These are phyloP conservation scores for Extremus antarcticus DNA, from an alignment of 495 filamentous ascomycete species.

Conservation along the genomic window DNA sequence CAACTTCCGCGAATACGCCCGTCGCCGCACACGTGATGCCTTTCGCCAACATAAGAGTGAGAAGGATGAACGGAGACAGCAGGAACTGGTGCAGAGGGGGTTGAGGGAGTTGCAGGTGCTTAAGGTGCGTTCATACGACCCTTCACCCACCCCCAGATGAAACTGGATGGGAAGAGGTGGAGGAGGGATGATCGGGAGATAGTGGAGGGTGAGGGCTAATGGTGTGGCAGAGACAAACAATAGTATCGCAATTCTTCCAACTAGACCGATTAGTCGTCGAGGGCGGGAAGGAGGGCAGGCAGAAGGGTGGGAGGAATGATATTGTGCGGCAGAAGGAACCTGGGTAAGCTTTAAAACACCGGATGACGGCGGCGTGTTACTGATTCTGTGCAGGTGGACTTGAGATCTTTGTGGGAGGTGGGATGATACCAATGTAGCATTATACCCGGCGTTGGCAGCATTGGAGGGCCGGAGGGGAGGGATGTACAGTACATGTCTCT, in stretches of 20 bases:
- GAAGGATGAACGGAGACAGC: slow-evolving; percentile 63
- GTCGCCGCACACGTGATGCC: slow-evolving; percentile 72
- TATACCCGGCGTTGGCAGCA: background rate
- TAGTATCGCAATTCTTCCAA: slow-evolving; percentile 91
- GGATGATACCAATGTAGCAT: slow-evolving; percentile 7
- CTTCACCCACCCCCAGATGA: too few species aligned
- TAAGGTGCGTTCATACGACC: slow-evolving; percentile 55
- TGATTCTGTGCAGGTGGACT: background rate
- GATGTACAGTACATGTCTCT: background rate
- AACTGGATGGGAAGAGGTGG: background rate
- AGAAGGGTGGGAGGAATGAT: slow-evolving; percentile 55
- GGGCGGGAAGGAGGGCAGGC: slow-evolving; percentile 68
- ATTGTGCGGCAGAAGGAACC: slow-evolving; percentile 73
- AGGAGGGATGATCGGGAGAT: background rate
- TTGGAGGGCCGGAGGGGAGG: background rate
- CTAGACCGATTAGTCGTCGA: slow-evolving; percentile 87
- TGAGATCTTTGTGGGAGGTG: background rate
- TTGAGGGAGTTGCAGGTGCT: slow-evolving; percentile 77
- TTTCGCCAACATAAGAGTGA: slow-evolving; percentile 67
- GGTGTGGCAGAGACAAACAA: slow-evolving; percentile 72
- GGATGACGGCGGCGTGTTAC: slow-evolving; percentile 3
- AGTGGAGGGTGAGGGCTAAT: background rate
- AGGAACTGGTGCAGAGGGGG: slow-evolving; percentile 82
- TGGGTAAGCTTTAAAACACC: slow-evolving; percentile 45
- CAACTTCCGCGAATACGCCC: slow-evolving; percentile 96